Percentiles rank a stretch among this genome's conserved stretches.
Evolutionary conservation across 2,329 filamentous ascomycete species (phyloP).

Genomic region (Colletotrichum magnum): DNA sequence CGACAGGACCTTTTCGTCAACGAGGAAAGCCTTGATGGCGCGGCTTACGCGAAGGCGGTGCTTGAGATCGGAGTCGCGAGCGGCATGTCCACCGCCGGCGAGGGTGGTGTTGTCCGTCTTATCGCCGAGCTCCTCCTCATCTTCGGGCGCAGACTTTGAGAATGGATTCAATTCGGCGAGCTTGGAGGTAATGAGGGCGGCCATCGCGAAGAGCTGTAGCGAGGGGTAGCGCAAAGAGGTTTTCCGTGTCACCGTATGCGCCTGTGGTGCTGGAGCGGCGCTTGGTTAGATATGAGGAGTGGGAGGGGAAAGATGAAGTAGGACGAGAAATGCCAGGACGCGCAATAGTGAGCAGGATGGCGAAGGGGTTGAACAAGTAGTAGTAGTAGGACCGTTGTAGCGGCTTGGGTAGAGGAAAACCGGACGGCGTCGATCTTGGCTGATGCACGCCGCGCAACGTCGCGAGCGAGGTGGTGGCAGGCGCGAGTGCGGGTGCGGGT

Average conservation of each 20-base stretch:
- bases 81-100: conserved; percentile 72
- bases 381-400: too few species aligned
- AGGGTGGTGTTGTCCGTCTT: conserved; percentile 64
- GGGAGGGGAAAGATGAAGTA: not conserved
- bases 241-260: conserved; percentile 7
- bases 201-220: conserved; percentile 15
- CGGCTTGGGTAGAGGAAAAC: conserved; percentile 1
- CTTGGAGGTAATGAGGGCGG: conserved; percentile 35
- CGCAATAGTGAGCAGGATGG: not conserved
- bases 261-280: not conserved
- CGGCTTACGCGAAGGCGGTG: conserved; percentile 71
- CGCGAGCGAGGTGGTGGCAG: conserved; percentile 21
- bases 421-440: conserved; percentile 36
- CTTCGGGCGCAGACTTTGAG: conserved; percentile 44
- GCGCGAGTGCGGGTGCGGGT: not conserved
- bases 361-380: not conserved
- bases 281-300: not conserved
- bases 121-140: conserved; percentile 67
- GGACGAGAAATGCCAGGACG: not conserved
- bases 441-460: conserved; percentile 37
- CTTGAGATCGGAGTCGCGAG: conserved; percentile 63
- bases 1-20: conserved; percentile 64
- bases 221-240: not conserved
- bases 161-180: conserved; percentile 58
- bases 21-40: conserved; percentile 69